Evolutionary conservation across 768 basidiomycete genomes (phyloP), one percentile per base, ranked within the genome.

Genomic region (Xerocomellus dryophilus): DNA sequence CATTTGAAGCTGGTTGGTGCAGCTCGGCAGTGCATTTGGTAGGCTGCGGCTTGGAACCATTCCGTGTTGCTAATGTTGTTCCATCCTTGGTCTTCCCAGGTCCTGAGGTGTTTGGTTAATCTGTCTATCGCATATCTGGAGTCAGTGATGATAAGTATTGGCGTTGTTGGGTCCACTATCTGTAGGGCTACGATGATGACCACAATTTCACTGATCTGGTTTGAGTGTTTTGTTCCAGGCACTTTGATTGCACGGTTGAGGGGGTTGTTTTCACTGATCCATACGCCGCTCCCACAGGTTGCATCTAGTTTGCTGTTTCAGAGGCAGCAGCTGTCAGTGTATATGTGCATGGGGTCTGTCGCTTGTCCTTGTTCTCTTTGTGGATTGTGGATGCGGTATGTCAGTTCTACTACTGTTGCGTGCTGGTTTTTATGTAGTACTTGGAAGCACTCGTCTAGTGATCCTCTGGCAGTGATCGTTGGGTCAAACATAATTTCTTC

Each of bases 301-400:
- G 68, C 66, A 11, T 68, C 29, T 0, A 9, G 20, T 10, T 54
- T 58, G 0, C 66, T 59, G n/a, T 70, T 70, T 0, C 63, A 53
- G 0, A 49, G 3, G 51, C 68, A 67, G 0, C 65, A 61, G 0
- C 66, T 57, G 14, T 67, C 64, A 0, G 68, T 73, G 25, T 68
- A 72, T 27, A 27, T 7, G 1, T 4, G 3, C 1, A 27, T 27
- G 3, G 27, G 27, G 7, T 27, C 6, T 5, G 7, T 27, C 7
- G 1, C 4, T 7, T 27, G 27, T 27, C 27, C 27, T 27, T 27
- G 27, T 27, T 27, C 27, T 1, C 3, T 4, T 7, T 7, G 3
- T 27, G 25, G 25, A 7, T 27, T 23, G 2, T 23, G 23, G 23
- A 23, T 2, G 2, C 23, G 23, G 23, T 5, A 7, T 4, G 25